Base-by-base conservation (phyloP, 2,329 filamentous ascomycete genomes). In the Aspergillus nomiae region DNA sequence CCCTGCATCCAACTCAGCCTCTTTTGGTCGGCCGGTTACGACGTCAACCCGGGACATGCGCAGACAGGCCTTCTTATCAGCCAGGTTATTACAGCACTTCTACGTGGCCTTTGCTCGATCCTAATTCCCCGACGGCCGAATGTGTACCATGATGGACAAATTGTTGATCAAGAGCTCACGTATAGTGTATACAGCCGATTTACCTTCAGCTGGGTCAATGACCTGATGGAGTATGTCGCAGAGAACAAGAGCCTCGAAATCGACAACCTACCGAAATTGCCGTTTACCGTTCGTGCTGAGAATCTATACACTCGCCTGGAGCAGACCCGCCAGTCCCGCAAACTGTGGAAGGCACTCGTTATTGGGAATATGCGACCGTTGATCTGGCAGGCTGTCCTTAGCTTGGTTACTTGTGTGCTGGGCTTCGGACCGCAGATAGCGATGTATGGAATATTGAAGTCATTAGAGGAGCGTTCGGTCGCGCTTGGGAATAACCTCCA, bases 381-480 rank as follows among this genome's bases (percentile, higher is more conserved):
- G 45, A 68, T 81, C 1, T 60, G 86, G 10, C 90, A 93, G 76
- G 88, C 86, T 79, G 53, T 77, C 2, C 72, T 91, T 9, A 87
- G 86, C 14, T 63, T 87, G 1, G 64, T 83, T 8, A 81, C 83
- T 24, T 85, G 86, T 10, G 68, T 89, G 34, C 69, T 90, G n/a
- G 87, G 87, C 60, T 88, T 93, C 62, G 84, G 86, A 0, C 91
- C 91, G 0, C 91, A 92, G 70, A 86, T 89, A 74, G 85, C 88
- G 32, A 86, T 92, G 66, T 82, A 89, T 62, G 84, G 86, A 54
- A 84, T 94, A 14, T 83, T 94, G 24, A 82, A 82, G 38, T 82
- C 86, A 1, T 81, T 94, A 10, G 90, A 94, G 74, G 74, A 73
- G 16, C 82, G 85, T 14, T 75, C 78, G 5, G 71, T 73, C 1